Evolutionary conservation across 345 rosid species (phyloP), one percentile per base, ranked within the genome.

Genomic region (Eucalyptus sp.): DNA sequence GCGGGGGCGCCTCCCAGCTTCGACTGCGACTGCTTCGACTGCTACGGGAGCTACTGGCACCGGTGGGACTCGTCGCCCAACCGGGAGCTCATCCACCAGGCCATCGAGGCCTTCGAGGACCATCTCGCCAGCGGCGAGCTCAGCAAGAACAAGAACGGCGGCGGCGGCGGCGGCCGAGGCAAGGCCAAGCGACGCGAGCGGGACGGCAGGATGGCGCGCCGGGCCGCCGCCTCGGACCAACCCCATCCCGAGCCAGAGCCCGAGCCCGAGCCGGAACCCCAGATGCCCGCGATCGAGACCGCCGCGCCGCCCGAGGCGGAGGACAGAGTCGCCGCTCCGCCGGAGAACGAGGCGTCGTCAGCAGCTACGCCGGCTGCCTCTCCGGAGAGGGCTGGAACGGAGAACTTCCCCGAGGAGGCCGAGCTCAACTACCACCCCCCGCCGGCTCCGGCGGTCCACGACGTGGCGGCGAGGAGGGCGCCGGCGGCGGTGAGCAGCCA

Each of bases 41-140:
- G 99, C 33, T 98, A 98, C 91, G 93, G 94, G 10, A 95, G 92
- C 92, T 98, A 93, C 93, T 98, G 99, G 99, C 90, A 92, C 88
- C 88, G 96, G 8, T 98, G 99, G 99, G 99, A 97, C 90, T 97
- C 96, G 1, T 97, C 99, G 3, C 92, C 95, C n/a, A 96, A 95
- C 88, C 96, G 96, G 5, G 99, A 98, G 91, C 96, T 93, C 25
- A 96, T 98, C 87, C 96, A 97, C 89, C 94, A 94, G 52, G 96
- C 88, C 50, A 97, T 98, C 54, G 99, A 98, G 79, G 99, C 98
- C 22, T 97, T 95, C 46, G 99, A 98, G 91, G 97, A 95, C 13
- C 97, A 95, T 48, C 90, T 97, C 89, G 27, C 88, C 68, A 86
- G 5, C 86, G 93, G 92, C 64, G 97, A 94, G 48, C 87, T 60